Conservation (phyloP, 2,329 filamentous ascomycete genomes). For the Colletotrichum gigasporum region DNA sequence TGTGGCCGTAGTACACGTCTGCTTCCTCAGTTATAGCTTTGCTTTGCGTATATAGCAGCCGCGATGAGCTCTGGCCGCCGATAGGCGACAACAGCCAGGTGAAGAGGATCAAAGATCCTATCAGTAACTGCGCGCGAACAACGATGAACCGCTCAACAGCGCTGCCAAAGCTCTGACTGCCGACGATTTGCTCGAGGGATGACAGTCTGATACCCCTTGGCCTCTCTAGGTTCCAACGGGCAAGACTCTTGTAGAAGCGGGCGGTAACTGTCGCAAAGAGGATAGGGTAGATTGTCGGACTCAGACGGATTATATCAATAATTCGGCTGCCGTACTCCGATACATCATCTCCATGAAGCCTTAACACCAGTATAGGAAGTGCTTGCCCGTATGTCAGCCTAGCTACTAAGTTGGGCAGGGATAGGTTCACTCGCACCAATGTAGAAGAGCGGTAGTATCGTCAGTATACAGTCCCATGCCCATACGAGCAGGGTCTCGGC, state of each 20-base stretch:
- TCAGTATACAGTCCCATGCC: no score
- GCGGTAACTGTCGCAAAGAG: conserved; percentile 14
- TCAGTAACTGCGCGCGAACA: not conserved
- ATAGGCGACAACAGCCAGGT: conserved; percentile 14
- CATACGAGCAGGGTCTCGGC: no score
- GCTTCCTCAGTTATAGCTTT: not conserved
- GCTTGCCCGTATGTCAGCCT: no score
- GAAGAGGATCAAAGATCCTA: not conserved
- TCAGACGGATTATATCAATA: conserved; percentile 6
- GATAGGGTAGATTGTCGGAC: conserved; percentile 10
- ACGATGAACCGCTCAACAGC: not conserved
- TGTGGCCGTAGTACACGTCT: not conserved
- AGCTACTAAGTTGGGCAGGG: no score
- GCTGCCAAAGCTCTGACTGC: conserved; percentile 16
- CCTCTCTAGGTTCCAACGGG: not conserved
- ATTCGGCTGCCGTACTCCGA: not conserved
- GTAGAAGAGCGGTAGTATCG: no score
- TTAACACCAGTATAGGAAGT: no score
- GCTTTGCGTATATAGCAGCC: not conserved
- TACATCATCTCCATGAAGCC: no score
- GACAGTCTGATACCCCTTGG: not conserved
- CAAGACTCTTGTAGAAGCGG: not conserved
- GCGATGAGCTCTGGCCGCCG: not conserved
- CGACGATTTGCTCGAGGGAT: conserved; percentile 9
- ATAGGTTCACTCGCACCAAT: no score